Base-by-base conservation (phyloP, 371 early-diverging fungal species). In the Mucor sp. region DNA sequence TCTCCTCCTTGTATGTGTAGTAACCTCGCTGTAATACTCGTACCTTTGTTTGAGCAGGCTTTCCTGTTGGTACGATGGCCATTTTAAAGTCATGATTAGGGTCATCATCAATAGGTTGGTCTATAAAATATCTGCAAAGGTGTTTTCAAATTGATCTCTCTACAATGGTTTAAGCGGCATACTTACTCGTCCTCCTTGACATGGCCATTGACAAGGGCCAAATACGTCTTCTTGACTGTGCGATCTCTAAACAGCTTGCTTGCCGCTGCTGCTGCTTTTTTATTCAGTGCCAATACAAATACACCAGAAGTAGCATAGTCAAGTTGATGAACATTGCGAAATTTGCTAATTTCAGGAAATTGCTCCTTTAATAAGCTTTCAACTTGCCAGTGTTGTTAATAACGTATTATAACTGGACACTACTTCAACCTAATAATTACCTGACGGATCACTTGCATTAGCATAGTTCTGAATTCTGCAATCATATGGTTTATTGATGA, bases 171-270 rank as follows among this genome's bases (percentile, higher is more conserved):
- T 3, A 11, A n/a, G 41, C 5, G 1, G 39, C 3, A 15, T 58
- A 28, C 25, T 67, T 65, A 79, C 83, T 43, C 65, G 53, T 82
- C 70, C n/a, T 69, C 19, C 41, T n/a, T 19, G 57, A 83, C 58
- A 62, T 71, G 77, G 0, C 85, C 81, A 37, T 69, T 67, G 2
- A 84, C 81, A 35, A 84, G 60, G 15, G 85, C 85, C 9, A 85
- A 48, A 57, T 85, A 85, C 4, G 72, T 72, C 55, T 85, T 85
- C 28, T 72, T 61, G 6, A 85, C 85, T 39, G 27, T 21, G 27
- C 85, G 60, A 58, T 74, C 69, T 28, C 62, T 41, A 69, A 84
- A 84, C 15, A 81, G 62, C 32, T 69, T 67, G 19, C 70, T 60
- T 12, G 73, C 84, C 27, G 43, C 39, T 3, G 73, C 70, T 1